These are phyloP conservation scores for Ettlia oleoabundans DNA, from an alignment of 139 green algal genomes.

Conservation along the genomic window DNA sequence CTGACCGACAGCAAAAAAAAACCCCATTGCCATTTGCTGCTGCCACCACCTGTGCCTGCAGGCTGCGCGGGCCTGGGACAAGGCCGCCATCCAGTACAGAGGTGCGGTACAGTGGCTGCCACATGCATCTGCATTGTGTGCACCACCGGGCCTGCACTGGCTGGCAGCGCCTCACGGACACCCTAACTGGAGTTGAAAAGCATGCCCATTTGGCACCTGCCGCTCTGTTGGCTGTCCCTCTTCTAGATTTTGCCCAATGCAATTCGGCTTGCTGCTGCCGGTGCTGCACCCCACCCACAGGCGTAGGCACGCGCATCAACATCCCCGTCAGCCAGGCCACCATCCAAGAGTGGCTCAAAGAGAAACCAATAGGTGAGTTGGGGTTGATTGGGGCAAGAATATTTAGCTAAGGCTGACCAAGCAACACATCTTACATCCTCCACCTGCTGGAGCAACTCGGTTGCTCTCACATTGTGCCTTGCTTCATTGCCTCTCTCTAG, in stretches of 20 bases:
- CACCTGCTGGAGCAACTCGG: background rate
- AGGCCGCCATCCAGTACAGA: slow-evolving; percentile 28
- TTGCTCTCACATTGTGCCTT: too few species aligned
- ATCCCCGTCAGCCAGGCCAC: background rate
- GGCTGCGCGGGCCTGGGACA: slow-evolving; percentile 26
- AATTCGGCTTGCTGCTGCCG: background rate
- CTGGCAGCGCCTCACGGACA: too few species aligned
- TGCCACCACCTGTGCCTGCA: background rate
- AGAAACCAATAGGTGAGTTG: slow-evolving; percentile 18
- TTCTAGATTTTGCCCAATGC: background rate
- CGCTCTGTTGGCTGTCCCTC: too few species aligned
- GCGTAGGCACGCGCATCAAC: slow-evolving; percentile 27
- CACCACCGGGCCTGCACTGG: too few species aligned
- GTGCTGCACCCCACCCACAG: background rate
- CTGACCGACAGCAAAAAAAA: too few species aligned
- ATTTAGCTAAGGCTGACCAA: too few species aligned
- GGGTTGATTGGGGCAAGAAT: too few species aligned
- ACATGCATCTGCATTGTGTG: background rate
- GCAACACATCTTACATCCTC: too few species aligned
- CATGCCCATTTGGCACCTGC: too few species aligned
- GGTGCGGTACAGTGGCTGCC: background rate
- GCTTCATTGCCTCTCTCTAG: too few species aligned
- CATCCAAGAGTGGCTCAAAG: slow-evolving; percentile 13
- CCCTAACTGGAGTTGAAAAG: too few species aligned
- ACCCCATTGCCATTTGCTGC: too few species aligned